A percentile compares a stretch with the other conserved stretches of the same genome.
These are phyloP conservation scores for Iris macrosiphon DNA, from an alignment of 106 monocot species.

Conservation along the genomic window DNA sequence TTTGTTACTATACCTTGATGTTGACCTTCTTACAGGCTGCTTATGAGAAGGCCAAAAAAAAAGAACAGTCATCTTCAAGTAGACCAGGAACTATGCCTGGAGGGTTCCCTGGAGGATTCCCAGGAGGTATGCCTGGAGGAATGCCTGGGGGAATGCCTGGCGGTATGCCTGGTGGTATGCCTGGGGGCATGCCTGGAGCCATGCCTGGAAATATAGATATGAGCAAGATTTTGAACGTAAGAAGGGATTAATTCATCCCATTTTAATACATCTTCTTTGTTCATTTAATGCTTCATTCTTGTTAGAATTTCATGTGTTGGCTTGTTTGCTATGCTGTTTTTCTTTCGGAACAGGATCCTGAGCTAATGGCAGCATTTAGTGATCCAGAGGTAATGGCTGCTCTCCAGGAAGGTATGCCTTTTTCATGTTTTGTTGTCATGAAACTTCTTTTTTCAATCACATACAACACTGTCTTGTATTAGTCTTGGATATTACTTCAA, in stretches of 20 bases:
- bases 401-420: slow-evolving; percentile 79
- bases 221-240: slow-evolving; percentile 96
- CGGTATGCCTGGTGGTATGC: slow-evolving; percentile 43
- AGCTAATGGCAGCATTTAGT: slow-evolving; percentile 83
- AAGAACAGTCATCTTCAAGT: slow-evolving; percentile 55
- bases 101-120: slow-evolving; percentile 39
- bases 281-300: background rate
- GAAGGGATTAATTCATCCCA: background rate
- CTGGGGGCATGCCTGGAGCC: slow-evolving; percentile 54
- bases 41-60: slow-evolving; percentile 87
- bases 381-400: slow-evolving; percentile 97
- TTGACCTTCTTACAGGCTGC: slow-evolving; percentile 52
- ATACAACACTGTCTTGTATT: no score
- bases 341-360: slow-evolving; percentile 65
- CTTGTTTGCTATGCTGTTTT: background rate
- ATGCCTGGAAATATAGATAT: slow-evolving; percentile 76
- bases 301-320: background rate
- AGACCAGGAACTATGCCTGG: slow-evolving; percentile 8
- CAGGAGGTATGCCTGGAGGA: slow-evolving; percentile 44
- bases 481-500: no score
- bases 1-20: background rate
- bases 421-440: no score
- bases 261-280: background rate
- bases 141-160: slow-evolving; percentile 41
- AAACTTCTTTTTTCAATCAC: no score